phyloP scores from a whole-genome alignment of 176 grass and related monocot genomes.

The Dactylis glomerata region DNA sequence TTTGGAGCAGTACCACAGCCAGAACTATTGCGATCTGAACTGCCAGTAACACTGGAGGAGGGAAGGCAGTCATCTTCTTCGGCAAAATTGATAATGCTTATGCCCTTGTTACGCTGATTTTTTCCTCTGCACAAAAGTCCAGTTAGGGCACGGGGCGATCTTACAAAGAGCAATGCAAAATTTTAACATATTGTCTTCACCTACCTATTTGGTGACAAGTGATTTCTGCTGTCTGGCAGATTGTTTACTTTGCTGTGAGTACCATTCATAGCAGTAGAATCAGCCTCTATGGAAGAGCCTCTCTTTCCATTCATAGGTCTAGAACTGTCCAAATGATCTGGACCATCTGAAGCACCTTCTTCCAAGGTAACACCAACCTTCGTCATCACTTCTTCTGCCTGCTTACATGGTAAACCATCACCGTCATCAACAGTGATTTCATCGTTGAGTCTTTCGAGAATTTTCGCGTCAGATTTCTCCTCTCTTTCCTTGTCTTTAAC shows the following conservation, averaged over 20 bases:
- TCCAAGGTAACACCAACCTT: constrained; percentile 53
- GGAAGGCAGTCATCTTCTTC: constrained; percentile 36
- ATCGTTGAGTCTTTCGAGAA: constrained; percentile 61
- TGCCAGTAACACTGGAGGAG: constrained; percentile 40
- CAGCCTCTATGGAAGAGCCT: constrained; percentile 42
- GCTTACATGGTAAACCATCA: constrained; percentile 38
- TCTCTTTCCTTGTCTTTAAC: constrained; percentile 67
- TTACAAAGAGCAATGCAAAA: constrained; percentile 18
- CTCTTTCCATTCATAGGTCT: constrained; percentile 49
- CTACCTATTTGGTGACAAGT: constrained; percentile 60
- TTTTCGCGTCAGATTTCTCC: constrained; percentile 50
- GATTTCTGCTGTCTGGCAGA: constrained; percentile 43
- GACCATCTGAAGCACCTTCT: constrained; percentile 61
- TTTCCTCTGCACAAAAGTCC: constrained; percentile 58
- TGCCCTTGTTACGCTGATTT: constrained; percentile 59
- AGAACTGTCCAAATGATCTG: constrained; percentile 44
- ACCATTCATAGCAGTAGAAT: constrained; percentile 45
- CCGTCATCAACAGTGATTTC: constrained; percentile 52
- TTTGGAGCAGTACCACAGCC: constrained; percentile 44
- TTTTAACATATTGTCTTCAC: constrained; percentile 7
- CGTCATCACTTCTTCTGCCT: constrained; percentile 38
- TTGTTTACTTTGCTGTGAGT: constrained; percentile 46
- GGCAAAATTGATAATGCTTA: constrained; percentile 19
- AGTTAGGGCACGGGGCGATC: constrained; percentile 25
- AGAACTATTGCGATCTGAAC: constrained; percentile 33